Base-by-base conservation (phyloP, 129 eudicot species). In the Gnaphalium uliginosum region DNA sequence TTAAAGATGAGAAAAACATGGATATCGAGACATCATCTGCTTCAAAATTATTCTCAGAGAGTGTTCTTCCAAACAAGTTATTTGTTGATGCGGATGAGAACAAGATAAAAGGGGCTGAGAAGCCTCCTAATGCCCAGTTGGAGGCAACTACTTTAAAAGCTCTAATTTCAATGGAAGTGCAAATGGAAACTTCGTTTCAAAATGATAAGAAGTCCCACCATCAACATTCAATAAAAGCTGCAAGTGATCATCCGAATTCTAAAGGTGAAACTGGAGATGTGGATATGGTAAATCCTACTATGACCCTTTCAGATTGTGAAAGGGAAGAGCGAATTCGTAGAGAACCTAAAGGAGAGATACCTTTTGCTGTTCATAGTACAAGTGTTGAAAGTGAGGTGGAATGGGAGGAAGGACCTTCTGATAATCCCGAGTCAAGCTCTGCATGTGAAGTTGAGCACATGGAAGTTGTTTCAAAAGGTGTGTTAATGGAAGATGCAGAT, bases 341-440 rank as follows among this genome's bases (percentile, higher is more conserved):
- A 35, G 43, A 35, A 35, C 43, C 11, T 35, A 35, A 7, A 8
- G 43, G 43, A 35, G 43, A 35, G 11, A 35, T 35, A 35, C 43
- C 43, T 35, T 35, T 35, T 7, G 43, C 68, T 37, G 72, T 62
- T 62, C 73, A 18, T 37, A 62, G 27, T 84, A 67, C 73, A 51
- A 22, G 61, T 78, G 86, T 73, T 81, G 93, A 77, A 25, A 76
- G 79, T 76, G 87, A 74, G 66, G 83, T 86, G 66, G 90, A 88
- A 63, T 86, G 88, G 93, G 86, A 88, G 87, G 88, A 89, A 53
- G 96, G 87, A 62, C 85, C 82, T 78, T 67, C 77, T 75, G 85
- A 78, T 61, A 81, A 76, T 78, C 81, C 69, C 68, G 72, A 72
- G 74, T 71, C 66, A 76, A 78, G 76, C 19, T 71, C 80, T 46